A percentile compares a stretch with the other conserved stretches of the same genome.
Evolutionary conservation across 192 early-diverging fungal genomes (phyloP).

Genomic region (Entomortierella beljakovae): DNA sequence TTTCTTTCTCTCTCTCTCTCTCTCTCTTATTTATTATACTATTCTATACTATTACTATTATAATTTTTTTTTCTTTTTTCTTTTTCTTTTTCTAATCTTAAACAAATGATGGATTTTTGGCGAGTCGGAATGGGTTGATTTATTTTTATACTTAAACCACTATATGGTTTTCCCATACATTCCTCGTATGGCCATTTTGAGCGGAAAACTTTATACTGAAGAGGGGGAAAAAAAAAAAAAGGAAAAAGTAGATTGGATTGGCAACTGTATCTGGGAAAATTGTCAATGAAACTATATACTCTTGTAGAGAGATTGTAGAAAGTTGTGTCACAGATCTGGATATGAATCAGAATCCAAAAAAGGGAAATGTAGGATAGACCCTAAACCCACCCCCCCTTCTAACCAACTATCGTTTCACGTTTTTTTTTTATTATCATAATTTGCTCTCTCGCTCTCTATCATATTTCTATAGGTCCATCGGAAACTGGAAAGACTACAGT

Average conservation of each 20-base stretch:
- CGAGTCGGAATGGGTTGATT: background rate
- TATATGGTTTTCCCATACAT: background rate
- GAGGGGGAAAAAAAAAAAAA: background rate
- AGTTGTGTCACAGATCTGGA: too few species aligned
- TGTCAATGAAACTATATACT: too few species aligned
- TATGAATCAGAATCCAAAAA: too few species aligned
- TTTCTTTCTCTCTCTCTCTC: background rate
- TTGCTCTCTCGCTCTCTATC: background rate
- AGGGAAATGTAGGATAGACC: too few species aligned
- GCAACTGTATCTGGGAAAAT: too few species aligned
- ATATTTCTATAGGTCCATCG: conserved; percentile 60
- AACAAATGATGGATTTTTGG: background rate
- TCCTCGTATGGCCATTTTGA: background rate
- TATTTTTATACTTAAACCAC: background rate
- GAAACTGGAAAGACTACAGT: conserved; percentile 75
- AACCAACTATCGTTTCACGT: too few species aligned
- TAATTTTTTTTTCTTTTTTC: background rate
- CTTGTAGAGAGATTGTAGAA: too few species aligned
- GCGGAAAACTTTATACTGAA: background rate
- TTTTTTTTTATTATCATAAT: background rate
- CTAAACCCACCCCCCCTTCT: too few species aligned
- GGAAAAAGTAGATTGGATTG: background rate
- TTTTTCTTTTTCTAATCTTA: background rate
- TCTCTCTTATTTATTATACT: background rate
- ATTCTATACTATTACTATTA: background rate